Evolutionary conservation across 2,329 filamentous ascomycete genomes (phyloP), one percentile per base, ranked within the genome.

Genomic region (Calonectria honghensis): DNA sequence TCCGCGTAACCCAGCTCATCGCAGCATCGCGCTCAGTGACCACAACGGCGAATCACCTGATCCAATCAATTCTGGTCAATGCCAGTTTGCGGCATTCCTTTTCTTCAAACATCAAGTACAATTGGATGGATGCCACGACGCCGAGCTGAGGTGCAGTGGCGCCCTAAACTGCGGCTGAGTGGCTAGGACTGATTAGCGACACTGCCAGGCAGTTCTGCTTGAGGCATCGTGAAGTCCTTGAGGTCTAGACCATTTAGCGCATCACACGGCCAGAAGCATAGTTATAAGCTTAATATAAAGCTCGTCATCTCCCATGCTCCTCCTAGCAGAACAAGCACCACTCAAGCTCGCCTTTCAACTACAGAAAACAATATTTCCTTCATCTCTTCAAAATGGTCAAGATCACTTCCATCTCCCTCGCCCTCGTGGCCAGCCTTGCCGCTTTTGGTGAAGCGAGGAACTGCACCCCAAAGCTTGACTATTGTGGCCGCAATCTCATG

Each of bases 361-460:
- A 18, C n/a, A 18, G 31, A 9, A 37, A 63, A 1, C 32, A 27
- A 9, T 20, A 29, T 10, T 27, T 10, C 11, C 29, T 45, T 32
- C 32, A 10, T 35, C 37, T 29, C 6, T 6, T 4, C 18, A 73
- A 29, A 39, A 75, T 75, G 73, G 72, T 73, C 72, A 75, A 73
- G 31, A 67, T 75, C 52, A 52, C 65, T 13, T 24, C 59, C 37
- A 61, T 75, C 18, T 37, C 70, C 39, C 70, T 75, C 24, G 70
- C 70, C 51, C 41, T 75, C 27, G 73, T 75, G 35, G 73, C 73
- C 35, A 48, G 41, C 16, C 73, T 75, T 35, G 70, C 52, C 32
- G 61, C 73, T 18, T 75, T 75, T 61, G 59, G 66, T 24, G 73
- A 73, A 45, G 73, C 73, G 6, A 51, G 70, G 24, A 70, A 75